phyloP scores from a whole-genome alignment of 495 filamentous ascomycete genomes.

The Astrothelium subdiscretum region DNA sequence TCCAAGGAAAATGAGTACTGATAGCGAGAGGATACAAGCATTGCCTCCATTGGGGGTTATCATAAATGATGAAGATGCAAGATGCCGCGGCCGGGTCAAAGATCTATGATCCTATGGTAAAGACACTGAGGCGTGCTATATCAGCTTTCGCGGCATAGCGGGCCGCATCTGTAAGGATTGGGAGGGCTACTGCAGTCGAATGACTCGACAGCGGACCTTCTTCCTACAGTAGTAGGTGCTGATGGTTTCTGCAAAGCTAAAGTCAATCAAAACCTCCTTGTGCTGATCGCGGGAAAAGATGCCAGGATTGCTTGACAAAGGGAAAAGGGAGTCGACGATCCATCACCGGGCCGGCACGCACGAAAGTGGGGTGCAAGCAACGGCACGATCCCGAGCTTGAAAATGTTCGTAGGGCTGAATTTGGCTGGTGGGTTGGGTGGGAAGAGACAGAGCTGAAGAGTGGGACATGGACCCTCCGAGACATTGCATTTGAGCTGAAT shows the following conservation, averaged over 20 bases:
- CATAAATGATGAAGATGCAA: background rate
- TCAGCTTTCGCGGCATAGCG: background rate
- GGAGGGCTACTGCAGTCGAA: background rate
- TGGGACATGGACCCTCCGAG: background rate
- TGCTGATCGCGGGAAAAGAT: constrained; percentile 1
- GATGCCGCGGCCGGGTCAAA: background rate
- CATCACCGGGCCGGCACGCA: constrained; percentile 1
- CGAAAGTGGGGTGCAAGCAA: background rate
- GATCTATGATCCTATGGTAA: background rate
- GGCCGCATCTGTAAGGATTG: background rate
- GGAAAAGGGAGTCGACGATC: background rate
- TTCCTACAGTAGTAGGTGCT: constrained; percentile 1
- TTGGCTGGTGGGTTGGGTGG: background rate
- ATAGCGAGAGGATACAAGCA: background rate
- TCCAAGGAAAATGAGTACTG: background rate
- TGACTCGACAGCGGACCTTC: background rate
- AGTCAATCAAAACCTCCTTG: background rate
- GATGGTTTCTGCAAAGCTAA: constrained; percentile 1
- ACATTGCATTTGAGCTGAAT: background rate
- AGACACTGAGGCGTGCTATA: background rate
- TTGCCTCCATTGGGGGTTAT: background rate
- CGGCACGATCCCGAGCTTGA: background rate
- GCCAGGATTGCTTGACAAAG: background rate
- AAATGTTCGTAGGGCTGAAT: background rate
- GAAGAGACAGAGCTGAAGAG: background rate